Evolutionary conservation across 352 stramenopile genomes (phyloP).

Genomic region (Saprolegnia diclina): DNA sequence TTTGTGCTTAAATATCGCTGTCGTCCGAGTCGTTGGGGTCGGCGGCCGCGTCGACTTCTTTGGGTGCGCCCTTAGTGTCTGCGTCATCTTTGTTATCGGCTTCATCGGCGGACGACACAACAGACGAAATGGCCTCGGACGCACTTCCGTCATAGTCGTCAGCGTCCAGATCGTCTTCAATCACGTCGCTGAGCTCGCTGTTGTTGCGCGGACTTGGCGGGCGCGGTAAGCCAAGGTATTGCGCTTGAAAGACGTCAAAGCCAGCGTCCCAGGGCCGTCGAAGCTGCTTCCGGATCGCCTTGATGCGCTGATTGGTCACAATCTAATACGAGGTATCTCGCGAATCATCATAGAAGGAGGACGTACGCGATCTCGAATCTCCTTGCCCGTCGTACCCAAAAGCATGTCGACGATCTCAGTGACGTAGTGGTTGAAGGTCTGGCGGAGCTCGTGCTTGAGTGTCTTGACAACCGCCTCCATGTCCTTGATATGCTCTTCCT

Average conservation of each 20-base stretch:
- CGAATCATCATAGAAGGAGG: too few relatives aligned
- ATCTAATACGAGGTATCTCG: slow-evolving; percentile 30
- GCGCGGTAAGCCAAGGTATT: slow-evolving; percentile 23
- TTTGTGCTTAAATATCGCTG: slow-evolving; percentile 43
- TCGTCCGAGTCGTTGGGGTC: slow-evolving; percentile 46
- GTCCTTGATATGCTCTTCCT: slow-evolving; percentile 8
- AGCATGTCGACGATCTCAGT: slow-evolving; percentile 53
- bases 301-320: slow-evolving; percentile 54
- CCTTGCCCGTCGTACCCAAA: slow-evolving; percentile 42
- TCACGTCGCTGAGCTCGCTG: slow-evolving; percentile 70
- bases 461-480: background rate
- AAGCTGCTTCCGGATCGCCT: slow-evolving; percentile 49
- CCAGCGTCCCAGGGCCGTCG: slow-evolving; percentile 62
- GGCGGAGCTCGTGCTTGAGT: slow-evolving; percentile 32
- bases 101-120: background rate
- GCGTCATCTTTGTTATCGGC: background rate
- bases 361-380: slow-evolving; percentile 39
- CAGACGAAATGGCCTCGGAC: background rate
- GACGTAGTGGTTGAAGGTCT: slow-evolving; percentile 51
- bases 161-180: slow-evolving; percentile 29
- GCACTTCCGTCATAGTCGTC: slow-evolving; percentile 3
- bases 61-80: background rate
- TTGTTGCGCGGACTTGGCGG: slow-evolving; percentile 40
- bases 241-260: slow-evolving; percentile 54
- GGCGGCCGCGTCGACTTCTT: slow-evolving; percentile 30